These are phyloP conservation scores for Fusarium albosuccineum DNA, from an alignment of 2,329 filamentous ascomycete genomes.

Conservation along the genomic window DNA sequence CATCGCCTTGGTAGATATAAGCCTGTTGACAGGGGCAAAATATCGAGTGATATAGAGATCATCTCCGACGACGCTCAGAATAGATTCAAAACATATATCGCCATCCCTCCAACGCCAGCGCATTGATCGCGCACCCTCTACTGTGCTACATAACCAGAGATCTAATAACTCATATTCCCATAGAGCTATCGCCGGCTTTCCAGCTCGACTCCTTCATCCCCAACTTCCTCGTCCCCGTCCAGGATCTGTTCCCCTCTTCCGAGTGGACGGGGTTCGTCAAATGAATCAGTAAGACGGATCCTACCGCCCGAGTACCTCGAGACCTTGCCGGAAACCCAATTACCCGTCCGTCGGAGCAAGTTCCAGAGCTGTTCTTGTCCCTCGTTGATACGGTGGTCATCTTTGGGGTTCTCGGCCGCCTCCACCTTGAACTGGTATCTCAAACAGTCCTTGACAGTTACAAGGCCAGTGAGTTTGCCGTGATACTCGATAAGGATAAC, in stretches of 20 bases:
- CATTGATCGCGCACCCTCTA: slow-evolving; percentile 36
- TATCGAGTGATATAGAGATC: background rate
- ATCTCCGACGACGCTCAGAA: background rate
- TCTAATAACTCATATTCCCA: slow-evolving; percentile 11
- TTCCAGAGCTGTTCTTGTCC: slow-evolving; percentile 76
- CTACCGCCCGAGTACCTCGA: slow-evolving; percentile 67
- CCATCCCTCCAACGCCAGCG: slow-evolving; percentile 39
- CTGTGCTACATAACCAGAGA: slow-evolving; percentile 15
- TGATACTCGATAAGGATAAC: slow-evolving; percentile 94
- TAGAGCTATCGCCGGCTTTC: slow-evolving; percentile 51
- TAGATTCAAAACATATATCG: slow-evolving; percentile 28
- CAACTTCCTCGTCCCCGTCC: slow-evolving; percentile 58
- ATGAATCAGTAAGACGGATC: slow-evolving; percentile 62
- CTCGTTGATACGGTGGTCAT: slow-evolving; percentile 67
- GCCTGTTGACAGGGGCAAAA: background rate
- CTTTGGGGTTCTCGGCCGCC: slow-evolving; percentile 79
- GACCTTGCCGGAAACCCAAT: slow-evolving; percentile 71
- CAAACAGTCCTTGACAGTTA: slow-evolving; percentile 96
- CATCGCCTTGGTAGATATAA: background rate
- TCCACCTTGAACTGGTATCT: slow-evolving; percentile 98
- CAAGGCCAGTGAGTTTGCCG: slow-evolving; percentile 83
- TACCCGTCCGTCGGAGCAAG: slow-evolving; percentile 63
- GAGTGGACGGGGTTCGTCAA: slow-evolving; percentile 53
- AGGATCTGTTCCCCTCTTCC: slow-evolving; percentile 62
- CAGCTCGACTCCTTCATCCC: slow-evolving; percentile 59